These are phyloP conservation scores for Kodamaea derodonti DNA, from an alignment of 1,139 yeast genomes.

Conservation along the genomic window DNA sequence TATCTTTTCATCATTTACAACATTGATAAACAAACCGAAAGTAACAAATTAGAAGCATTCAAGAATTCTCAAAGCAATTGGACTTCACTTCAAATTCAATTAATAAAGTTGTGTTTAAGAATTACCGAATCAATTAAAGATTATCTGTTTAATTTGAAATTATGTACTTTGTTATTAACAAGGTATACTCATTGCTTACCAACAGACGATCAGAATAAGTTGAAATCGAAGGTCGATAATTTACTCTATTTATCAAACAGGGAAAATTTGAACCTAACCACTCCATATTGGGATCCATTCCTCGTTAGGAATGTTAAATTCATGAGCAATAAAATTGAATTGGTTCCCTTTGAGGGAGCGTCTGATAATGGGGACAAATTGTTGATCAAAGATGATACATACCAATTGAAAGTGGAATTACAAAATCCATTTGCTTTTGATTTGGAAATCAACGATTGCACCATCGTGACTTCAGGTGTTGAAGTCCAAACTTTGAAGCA, in stretches of 20 bases:
- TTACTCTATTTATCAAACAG: conserved; percentile 17
- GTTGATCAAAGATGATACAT: conserved; percentile 53
- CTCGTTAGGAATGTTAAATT: conserved; percentile 51
- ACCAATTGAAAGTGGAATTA: conserved; percentile 50
- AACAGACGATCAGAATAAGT: conserved; percentile 31
- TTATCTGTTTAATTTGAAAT: conserved; percentile 39
- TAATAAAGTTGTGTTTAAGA: conserved; percentile 52
- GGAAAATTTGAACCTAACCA: conserved; percentile 14
- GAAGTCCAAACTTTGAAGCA: conserved; percentile 27
- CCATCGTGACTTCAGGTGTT: conserved; percentile 32
- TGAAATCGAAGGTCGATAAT: conserved; percentile 26
- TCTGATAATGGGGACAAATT: conserved; percentile 18
- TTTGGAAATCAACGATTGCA: conserved; percentile 55
- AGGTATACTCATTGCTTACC: conserved; percentile 49
- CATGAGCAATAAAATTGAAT: conserved; percentile 24
- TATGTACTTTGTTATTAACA: conserved; percentile 52
- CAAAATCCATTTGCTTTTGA: conserved; percentile 85
- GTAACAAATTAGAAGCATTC: conserved; percentile 19
- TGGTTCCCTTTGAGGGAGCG: conserved; percentile 26
- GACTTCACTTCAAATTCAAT: conserved; percentile 55
- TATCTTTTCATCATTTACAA: conserved; percentile 42
- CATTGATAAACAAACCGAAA: conserved; percentile 29
- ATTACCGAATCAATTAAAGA: conserved; percentile 53
- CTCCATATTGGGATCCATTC: conserved; percentile 70
- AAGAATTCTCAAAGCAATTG: conserved; percentile 35